These are phyloP conservation scores for Solanum aculeatissimum DNA, from an alignment of 305 asterid species.

Conservation along the genomic window DNA sequence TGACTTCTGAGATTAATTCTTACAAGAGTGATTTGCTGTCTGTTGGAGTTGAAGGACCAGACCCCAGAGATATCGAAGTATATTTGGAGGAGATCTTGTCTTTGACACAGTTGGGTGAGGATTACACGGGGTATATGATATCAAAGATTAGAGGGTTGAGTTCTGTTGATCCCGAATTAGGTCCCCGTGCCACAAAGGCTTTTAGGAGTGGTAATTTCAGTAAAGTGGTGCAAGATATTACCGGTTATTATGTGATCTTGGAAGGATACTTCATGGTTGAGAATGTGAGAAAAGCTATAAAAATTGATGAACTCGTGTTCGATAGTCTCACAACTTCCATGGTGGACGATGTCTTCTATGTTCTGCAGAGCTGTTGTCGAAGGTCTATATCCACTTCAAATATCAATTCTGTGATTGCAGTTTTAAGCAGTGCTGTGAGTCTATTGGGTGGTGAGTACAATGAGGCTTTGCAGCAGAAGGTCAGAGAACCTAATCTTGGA, in stretches of 20 bases:
- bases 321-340: constrained; percentile 89
- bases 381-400: constrained; percentile 85
- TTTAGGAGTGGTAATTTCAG: constrained; percentile 89
- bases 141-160: constrained; percentile 66
- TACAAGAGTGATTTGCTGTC: constrained; percentile 68
- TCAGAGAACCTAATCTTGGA: constrained; percentile 82
- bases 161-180: constrained; percentile 75
- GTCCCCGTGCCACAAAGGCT: constrained; percentile 78
- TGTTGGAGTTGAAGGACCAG: constrained; percentile 71
- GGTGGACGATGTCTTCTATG: constrained; percentile 96
- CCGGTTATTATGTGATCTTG: constrained; percentile 77
- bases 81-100: constrained; percentile 84
- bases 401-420: constrained; percentile 73
- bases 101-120: constrained; percentile 77
- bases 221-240: constrained; percentile 65
- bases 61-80: constrained; percentile 80
- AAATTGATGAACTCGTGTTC: constrained; percentile 73
- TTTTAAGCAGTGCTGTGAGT: constrained; percentile 75
- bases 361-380: constrained; percentile 89
- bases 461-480: constrained; percentile 85
- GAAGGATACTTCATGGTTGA: constrained; percentile 97
- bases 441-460: constrained; percentile 71
- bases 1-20: constrained; percentile 80
- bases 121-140: constrained; percentile 79
- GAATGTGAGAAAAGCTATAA: constrained; percentile 89